Conservation (phyloP, 495 filamentous ascomycete genomes). For the Penicillium manginii region DNA sequence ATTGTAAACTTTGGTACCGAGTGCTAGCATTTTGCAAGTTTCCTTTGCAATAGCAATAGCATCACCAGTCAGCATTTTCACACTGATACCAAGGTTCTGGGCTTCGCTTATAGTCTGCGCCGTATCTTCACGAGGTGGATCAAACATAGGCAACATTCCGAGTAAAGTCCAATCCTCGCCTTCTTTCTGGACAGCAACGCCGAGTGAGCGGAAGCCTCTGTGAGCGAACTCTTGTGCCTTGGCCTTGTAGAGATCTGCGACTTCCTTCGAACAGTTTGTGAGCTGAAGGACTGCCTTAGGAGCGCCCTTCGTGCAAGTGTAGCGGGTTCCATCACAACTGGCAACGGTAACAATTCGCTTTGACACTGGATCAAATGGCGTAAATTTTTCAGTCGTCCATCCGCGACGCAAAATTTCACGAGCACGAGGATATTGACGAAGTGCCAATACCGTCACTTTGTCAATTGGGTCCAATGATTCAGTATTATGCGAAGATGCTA, state of each 20-base stretch:
- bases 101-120: constrained; percentile 74
- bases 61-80: constrained; percentile 79
- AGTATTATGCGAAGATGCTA: constrained; percentile 74
- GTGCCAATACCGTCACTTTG: constrained; percentile 70
- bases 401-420: constrained; percentile 64
- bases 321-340: constrained; percentile 62
- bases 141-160: constrained; percentile 76
- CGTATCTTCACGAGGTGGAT: constrained; percentile 76
- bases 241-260: constrained; percentile 60
- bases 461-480: constrained; percentile 75
- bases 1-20: constrained; percentile 78
- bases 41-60: constrained; percentile 77
- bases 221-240: constrained; percentile 75
- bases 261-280: constrained; percentile 62
- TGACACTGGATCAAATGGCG: constrained; percentile 74
- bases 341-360: constrained; percentile 72
- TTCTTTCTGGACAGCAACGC: constrained; percentile 68
- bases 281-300: constrained; percentile 72
- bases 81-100: constrained; percentile 70
- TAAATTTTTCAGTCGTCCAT: constrained; percentile 72
- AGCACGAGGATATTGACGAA: constrained; percentile 68
- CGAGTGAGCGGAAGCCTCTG: constrained; percentile 75
- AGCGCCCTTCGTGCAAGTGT: constrained; percentile 72
- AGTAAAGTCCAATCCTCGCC: constrained; percentile 66
- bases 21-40: constrained; percentile 75